Evolutionary conservation across 352 stramenopile species (phyloP).

Genomic region (Halophytophthora batemanensis): DNA sequence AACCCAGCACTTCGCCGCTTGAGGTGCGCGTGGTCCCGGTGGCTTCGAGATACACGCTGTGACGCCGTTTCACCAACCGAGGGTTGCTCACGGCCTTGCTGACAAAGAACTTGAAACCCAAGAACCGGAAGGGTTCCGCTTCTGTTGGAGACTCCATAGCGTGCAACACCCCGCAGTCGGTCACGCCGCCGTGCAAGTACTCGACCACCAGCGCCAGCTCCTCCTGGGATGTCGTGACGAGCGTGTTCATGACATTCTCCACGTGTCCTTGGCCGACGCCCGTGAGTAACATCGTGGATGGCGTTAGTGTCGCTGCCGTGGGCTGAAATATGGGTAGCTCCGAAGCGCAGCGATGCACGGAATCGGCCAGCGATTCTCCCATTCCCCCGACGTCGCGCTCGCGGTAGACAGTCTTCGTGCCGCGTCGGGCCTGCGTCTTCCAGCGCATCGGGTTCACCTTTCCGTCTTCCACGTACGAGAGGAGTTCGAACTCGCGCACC

Average conservation of each 20-base stretch:
- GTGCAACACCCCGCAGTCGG: slow-evolving; percentile 36
- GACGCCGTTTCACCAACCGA: slow-evolving; percentile 23
- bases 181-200: slow-evolving; percentile 38
- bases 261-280: slow-evolving; percentile 32
- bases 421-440: slow-evolving; percentile 32
- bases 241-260: slow-evolving; percentile 30
- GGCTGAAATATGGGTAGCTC: slow-evolving; percentile 29
- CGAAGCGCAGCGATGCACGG: slow-evolving; percentile 18
- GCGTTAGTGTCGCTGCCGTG: slow-evolving; percentile 28
- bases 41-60: slow-evolving; percentile 46
- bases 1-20: slow-evolving; percentile 36
- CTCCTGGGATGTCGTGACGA: slow-evolving; percentile 37
- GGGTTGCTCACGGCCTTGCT: slow-evolving; percentile 27
- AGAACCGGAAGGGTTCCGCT: slow-evolving; percentile 39
- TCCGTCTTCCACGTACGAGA: slow-evolving; percentile 22
- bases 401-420: slow-evolving; percentile 32
- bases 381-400: slow-evolving; percentile 22
- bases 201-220: slow-evolving; percentile 48
- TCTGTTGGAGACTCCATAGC: slow-evolving; percentile 31
- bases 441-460: slow-evolving; percentile 31
- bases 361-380: slow-evolving; percentile 16
- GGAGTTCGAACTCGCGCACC: slow-evolving; percentile 34
- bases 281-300: slow-evolving; percentile 32
- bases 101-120: slow-evolving; percentile 51
- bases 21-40: slow-evolving; percentile 33